Percentiles rank a stretch among this genome's conserved stretches.
These are phyloP conservation scores for Musa acuminata DNA, from an alignment of 176 grass and related monocot genomes.

Conservation along the genomic window DNA sequence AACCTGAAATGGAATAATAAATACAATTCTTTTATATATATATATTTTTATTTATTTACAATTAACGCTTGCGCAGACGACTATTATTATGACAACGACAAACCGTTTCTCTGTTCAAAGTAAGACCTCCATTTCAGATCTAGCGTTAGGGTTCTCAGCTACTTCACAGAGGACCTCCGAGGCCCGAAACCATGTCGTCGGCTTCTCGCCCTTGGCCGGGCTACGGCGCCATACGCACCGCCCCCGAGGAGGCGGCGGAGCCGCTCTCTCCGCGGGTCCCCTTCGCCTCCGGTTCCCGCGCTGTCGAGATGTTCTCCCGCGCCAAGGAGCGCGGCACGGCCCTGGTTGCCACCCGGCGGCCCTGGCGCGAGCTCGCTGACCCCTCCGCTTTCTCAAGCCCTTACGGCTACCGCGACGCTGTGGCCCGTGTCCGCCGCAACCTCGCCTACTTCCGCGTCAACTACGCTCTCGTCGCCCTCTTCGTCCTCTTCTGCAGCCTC, in stretches of 20 bases:
- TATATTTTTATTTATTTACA: no score
- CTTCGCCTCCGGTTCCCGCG: neutral
- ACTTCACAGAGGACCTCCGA: neutral
- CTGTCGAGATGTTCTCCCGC: conserved; percentile 10
- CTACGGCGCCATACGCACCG: neutral
- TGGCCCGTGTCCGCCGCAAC: conserved; percentile 27
- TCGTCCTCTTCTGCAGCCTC: conserved; percentile 11
- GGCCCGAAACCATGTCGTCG: neutral
- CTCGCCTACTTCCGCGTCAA: conserved; percentile 84
- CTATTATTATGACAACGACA: neutral
- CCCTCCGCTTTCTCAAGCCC: conserved; percentile 8
- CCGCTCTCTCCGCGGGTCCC: no score
- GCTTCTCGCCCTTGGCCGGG: neutral
- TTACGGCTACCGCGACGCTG: conserved; percentile 4
- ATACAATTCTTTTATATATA: no score
- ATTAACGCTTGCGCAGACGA: no score
- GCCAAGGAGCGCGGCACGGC: conserved; percentile 7
- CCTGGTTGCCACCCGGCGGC: neutral
- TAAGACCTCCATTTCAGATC: neutral
- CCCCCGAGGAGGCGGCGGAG: neutral
- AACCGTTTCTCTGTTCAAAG: neutral
- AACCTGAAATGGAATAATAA: no score
- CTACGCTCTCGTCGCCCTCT: conserved; percentile 33
- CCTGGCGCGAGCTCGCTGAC: conserved; percentile 3
- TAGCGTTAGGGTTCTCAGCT: neutral